Evolutionary conservation across 306 rosid species (phyloP).

Genomic region (Albizia julibrissin): DNA sequence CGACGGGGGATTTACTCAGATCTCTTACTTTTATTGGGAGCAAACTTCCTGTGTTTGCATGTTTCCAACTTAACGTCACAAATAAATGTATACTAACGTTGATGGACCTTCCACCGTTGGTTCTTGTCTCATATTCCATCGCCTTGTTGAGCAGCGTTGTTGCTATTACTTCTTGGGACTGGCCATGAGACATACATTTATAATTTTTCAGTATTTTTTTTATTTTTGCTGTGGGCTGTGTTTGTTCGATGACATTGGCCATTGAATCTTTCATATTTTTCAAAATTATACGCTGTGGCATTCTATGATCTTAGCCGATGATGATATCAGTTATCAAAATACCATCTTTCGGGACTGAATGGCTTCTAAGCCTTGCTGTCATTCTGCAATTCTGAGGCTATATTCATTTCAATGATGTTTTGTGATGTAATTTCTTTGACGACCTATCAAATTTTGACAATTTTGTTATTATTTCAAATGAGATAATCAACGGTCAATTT

Average conservation of each 20-base stretch:
- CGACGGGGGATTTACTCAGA: background rate
- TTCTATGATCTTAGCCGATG: conserved; percentile 32
- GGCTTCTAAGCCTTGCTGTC: conserved; percentile 57
- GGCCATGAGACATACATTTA: conserved; percentile 66
- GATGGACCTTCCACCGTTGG: conserved; percentile 55
- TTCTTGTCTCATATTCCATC: conserved; percentile 67
- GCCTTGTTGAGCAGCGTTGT: conserved; percentile 64
- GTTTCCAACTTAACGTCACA: conserved; percentile 53
- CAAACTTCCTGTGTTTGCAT: conserved; percentile 45
- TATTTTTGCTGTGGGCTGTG: background rate
- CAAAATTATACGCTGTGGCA: background rate
- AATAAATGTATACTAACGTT: conserved; percentile 28
- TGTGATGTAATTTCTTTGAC: background rate
- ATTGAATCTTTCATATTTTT: background rate
- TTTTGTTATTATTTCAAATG: background rate
- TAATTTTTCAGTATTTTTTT: no score
- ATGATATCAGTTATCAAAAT: conserved; percentile 36
- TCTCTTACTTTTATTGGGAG: conserved; percentile 19
- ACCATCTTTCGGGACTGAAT: conserved; percentile 9
- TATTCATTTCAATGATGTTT: background rate
- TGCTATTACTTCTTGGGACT: conserved; percentile 59
- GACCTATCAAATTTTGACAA: background rate
- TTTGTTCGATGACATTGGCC: background rate
- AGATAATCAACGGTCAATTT: background rate
- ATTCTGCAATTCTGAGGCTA: conserved; percentile 61